A percentile compares a stretch with the other conserved stretches of the same genome.
Conservation (phyloP, 129 eudicot genomes). For the Daucus carota region DH1_v3.0 NC_030385.2:34565001-34565500, state of each 20-base stretch:
- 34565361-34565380: neutral
- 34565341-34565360: neutral
- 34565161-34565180: neutral
- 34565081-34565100: neutral
- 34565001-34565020: neutral
- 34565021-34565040: neutral
- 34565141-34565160: neutral
- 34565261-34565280: neutral
- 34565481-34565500: neutral
- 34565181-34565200: neutral
- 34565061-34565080: no score
- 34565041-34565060: neutral
- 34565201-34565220: neutral
- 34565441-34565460: neutral
- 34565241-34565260: no score
- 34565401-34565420: neutral
- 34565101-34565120: neutral
- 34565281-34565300: neutral
- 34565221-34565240: neutral
- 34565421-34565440: neutral
- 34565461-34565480: neutral
- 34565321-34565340: no score
- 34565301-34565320: neutral
- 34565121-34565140: neutral
- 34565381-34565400: neutral